Evolutionary conservation across 495 filamentous ascomycete genomes (phyloP), one percentile per base, ranked within the genome.

Genomic region (Lindgomyces ingoldianus): DNA sequence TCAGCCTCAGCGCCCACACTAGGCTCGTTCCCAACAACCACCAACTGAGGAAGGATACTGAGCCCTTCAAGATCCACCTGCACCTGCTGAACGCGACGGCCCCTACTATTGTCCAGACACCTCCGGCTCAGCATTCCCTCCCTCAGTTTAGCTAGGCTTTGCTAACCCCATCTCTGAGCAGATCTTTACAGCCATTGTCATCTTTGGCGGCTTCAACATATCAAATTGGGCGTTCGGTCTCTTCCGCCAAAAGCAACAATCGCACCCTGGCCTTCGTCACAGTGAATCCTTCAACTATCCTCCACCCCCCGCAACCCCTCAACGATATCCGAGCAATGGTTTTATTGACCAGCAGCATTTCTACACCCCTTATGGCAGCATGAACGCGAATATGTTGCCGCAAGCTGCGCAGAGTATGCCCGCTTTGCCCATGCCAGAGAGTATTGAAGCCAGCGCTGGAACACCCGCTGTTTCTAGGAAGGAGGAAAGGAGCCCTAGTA

Each of bases 191-290:
- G 74, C 82, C 22, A 74, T 84, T 6, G 72, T 85, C 1, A 74
- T 88, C 57, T 74, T 85, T 48, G 83, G 81, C 39, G 81, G 77
- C 57, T 77, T 87, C 60, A 67, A 81, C 30, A 77, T 83, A 60
- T 80, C 78, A 67, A 87, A 87, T 62, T 71, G 86, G 51, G 82
- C 80, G 44, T 86, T 87, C 57, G 75, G 74, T 12, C 59, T 78
- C 44, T 76, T 77, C 60, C 68, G 78, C n/a, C 60, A 70, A 19
- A 78, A 72, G 67, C 41, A 21, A 2, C 4, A 60, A 30, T 42
- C 53, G 27, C 56, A 65, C 30, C 59, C 44, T 30, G 12, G 21
- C 3, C 59, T 54, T 42, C 57, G 51, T 18, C 57, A 50, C 24
- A 51, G 67, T 44, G 60, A 64, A 44, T 29, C 11, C 4, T 70